Evolutionary conservation across 441 rosid species (phyloP), one percentile per base, ranked within the genome.

Genomic region (Pelargonium fulgidum): DNA sequence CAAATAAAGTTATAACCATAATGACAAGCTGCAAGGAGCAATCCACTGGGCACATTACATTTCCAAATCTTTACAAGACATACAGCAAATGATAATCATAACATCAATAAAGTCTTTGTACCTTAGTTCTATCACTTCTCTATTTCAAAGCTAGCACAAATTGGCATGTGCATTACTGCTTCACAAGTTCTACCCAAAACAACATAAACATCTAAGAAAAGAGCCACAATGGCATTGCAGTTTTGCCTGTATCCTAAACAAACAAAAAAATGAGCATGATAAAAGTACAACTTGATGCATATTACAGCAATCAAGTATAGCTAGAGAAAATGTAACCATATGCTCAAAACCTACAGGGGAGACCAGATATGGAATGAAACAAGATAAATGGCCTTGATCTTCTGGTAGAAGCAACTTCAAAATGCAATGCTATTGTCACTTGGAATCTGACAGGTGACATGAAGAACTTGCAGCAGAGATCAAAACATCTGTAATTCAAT

Each of bases 401-500:
- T 48, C 36, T 29, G 36, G 36, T 29, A 29, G 36, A 29, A 29
- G 36, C 36, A 29, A 29, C 36, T 29, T 29, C 2, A 29, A 29
- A 29, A 29, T 29, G 36, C 4, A 29, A 3, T 3, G 5, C 36
- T 29, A 29, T 29, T 29, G 5, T 29, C 36, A 29, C 36, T 29
- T 29, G 36, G 4, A 3, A 29, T 29, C 36, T 29, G 36, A 29
- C 36, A 29, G 36, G 62, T 19, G 26, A 17, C 26, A 16, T 52
- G 10, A 56, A 56, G 26, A 56, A 6, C 62, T 56, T 17, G 62
- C 20, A 16, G 26, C 17, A 8, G 62, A 19, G 62, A 56, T 19
- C 62, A 56, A 17, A 6, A 9, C 24, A 56, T 19, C 62, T 56
- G 62, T 22, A 56, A 56, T 56, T 56, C 62, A 56, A 56, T 20